phyloP scores from a whole-genome alignment of 371 early-diverging fungal species.

The Capillidium rhysosporum region DNA sequence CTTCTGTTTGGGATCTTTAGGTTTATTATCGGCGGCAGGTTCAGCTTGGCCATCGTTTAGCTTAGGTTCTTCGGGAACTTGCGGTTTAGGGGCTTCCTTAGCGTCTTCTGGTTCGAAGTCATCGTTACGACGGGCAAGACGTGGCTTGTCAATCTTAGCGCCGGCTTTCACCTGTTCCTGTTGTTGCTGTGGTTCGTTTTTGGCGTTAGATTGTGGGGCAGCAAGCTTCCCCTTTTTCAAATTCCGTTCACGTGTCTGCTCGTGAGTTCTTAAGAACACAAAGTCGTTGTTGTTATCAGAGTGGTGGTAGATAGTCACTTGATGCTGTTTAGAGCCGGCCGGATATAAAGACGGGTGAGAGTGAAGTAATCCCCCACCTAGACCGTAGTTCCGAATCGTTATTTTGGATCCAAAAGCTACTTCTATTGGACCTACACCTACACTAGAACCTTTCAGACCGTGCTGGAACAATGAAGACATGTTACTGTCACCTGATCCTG shows the following conservation, averaged over 20 bases:
- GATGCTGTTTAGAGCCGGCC: slow-evolving; percentile 84
- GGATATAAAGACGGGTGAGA: slow-evolving; percentile 94
- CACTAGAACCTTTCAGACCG: slow-evolving; percentile 61
- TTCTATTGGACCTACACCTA: slow-evolving; percentile 65
- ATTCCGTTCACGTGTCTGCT: not conserved
- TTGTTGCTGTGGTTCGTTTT: not conserved
- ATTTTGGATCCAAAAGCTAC: slow-evolving; percentile 87
- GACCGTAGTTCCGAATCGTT: slow-evolving; percentile 68
- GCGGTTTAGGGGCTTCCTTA: not conserved
- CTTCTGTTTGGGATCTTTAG: no score
- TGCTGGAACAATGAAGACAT: slow-evolving; percentile 99
- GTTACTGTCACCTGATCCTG: slow-evolving; percentile 91
- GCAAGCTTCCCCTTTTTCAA: not conserved
- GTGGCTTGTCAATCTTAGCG: not conserved
- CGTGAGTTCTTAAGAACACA: slow-evolving; percentile 22
- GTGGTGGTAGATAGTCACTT: slow-evolving; percentile 96
- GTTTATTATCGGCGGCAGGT: no score
- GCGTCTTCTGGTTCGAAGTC: not conserved
- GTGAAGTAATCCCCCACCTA: slow-evolving; percentile 94
- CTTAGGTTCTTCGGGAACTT: no score
- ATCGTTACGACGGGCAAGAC: not conserved
- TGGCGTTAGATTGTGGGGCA: not conserved
- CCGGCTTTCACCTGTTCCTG: not conserved
- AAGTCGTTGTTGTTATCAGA: slow-evolving; percentile 97
- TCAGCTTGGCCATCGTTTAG: no score